Percentiles rank a stretch among this genome's conserved stretches.
Conservation (phyloP, 1,284 basidiomycete species). For the Vanrija pseudolonga region DNA sequence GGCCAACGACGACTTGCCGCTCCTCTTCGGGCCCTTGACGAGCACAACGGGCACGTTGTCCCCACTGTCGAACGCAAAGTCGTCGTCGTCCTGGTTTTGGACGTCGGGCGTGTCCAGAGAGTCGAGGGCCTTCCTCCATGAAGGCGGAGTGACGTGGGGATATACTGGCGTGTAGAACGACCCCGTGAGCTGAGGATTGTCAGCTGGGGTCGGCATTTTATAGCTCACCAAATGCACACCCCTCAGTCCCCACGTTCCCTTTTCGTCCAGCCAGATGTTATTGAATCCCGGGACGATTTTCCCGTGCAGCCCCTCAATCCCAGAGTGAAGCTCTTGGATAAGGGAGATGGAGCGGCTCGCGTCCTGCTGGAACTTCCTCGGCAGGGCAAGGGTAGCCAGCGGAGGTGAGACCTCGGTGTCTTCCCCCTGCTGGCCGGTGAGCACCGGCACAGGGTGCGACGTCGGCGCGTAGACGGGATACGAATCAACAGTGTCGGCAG, state of each 20-base stretch:
- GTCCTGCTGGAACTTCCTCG: conserved; percentile 15
- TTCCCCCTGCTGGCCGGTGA: conserved; percentile 31
- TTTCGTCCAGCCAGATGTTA: conserved; percentile 41
- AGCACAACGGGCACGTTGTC: conserved; percentile 51
- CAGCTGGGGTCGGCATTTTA: neutral
- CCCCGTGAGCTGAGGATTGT: conserved; percentile 10
- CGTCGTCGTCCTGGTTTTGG: conserved; percentile 12
- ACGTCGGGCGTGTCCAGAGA: conserved; percentile 1
- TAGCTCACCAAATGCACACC: conserved; percentile 60
- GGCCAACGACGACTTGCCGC: conserved; percentile 85
- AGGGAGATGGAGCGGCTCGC: conserved; percentile 29
- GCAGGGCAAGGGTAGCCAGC: conserved; percentile 14
- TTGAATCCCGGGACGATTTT: conserved; percentile 45
- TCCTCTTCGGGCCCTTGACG: conserved; percentile 78
- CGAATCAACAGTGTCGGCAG: conserved; percentile 51
- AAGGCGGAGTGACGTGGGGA: conserved; percentile 54
- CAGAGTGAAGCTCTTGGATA: conserved; percentile 36
- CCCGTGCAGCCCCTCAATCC: conserved; percentile 37
- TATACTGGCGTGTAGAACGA: conserved; percentile 46
- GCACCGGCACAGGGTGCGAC: conserved; percentile 55
- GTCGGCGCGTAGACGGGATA: conserved; percentile 53
- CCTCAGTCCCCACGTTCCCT: conserved; percentile 51
- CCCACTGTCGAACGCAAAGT: neutral
- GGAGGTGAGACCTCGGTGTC: neutral
- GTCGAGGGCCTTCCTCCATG: conserved; percentile 59